Conservation (phyloP, 208 protist genomes). For the Wallacemonas sp. region DNA sequence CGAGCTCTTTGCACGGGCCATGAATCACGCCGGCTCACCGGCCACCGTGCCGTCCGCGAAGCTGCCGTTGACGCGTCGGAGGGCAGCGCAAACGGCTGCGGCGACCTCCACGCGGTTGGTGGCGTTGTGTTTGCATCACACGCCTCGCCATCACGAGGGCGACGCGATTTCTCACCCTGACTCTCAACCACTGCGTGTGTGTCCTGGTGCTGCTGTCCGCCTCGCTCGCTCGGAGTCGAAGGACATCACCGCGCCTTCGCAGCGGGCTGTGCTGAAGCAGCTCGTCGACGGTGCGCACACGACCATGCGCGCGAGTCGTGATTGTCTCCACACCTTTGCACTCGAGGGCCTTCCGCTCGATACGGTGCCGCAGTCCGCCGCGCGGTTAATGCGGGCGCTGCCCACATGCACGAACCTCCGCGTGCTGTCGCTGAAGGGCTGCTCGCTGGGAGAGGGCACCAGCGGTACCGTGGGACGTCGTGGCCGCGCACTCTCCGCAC, state of each 20-base stretch:
- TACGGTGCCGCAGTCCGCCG: conserved; percentile 14
- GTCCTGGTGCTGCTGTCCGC: conserved; percentile 5
- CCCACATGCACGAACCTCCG: conserved; percentile 32
- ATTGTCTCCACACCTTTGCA: conserved; percentile 10
- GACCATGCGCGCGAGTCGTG: not conserved
- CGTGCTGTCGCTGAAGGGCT: conserved; percentile 33
- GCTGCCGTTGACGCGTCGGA: not conserved
- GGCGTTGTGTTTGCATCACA: conserved; percentile 14
- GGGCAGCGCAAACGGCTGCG: not conserved
- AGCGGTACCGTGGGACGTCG: conserved; percentile 7
- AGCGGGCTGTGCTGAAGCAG: conserved; percentile 15
- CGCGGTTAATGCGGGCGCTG: conserved; percentile 35
- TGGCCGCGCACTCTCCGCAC: conserved; percentile 10
- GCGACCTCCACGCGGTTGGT: conserved; percentile 15
- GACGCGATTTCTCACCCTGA: not conserved
- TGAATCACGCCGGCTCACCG: not conserved
- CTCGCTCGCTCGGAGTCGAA: conserved; percentile 12
- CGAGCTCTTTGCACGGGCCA: conserved; percentile 31
- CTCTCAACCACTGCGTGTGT: no score
- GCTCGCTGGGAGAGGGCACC: conserved; percentile 2
- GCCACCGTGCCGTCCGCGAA: not conserved
- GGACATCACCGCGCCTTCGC: conserved; percentile 9
- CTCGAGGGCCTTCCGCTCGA: conserved; percentile 11
- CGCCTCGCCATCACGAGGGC: not conserved
- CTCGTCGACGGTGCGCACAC: conserved; percentile 37